Base-by-base conservation (phyloP, 495 filamentous ascomycete species). In the Amphirosellinia nigrospora region DNA sequence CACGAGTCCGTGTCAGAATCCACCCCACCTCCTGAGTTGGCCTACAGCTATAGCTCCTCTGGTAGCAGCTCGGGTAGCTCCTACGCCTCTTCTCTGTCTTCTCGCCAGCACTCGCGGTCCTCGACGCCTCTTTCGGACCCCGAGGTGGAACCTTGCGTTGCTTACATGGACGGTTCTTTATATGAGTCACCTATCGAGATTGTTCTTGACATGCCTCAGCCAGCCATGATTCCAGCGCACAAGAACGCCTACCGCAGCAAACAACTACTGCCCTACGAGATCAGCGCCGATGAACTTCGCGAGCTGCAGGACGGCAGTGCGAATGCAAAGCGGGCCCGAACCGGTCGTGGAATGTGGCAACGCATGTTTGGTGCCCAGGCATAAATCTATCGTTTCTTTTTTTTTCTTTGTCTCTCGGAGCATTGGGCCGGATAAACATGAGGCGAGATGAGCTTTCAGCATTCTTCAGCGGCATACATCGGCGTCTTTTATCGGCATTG, bases 191-290 rank as follows among this genome's bases (percentile, higher is more conserved):
- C 82, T 4, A 71, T 80, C 43, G 75, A 81, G 62, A 67, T 82
- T 48, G 69, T 81, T 30, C 68, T 81, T 43, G 78, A 79, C 41
- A 73, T 73, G 72, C 74, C 74, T 26, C 71, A 73, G 56, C 72
- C 72, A 32, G 66, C 70, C 46, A 69, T 65, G 21, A 56, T 36
- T 38, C 39, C 68, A 11, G 50, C 26, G 38, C 46, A 34, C 21
- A 70, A 63, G 52, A 62, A 19, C 28, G 23, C 19, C 15, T 73
- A 73, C 72, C 70, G 67, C 52, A 71, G 67, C 58, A 75, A 77
- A 68, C 74, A 77, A 50, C 70, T 80, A 5, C 79, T 86, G 7
- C 82, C 83, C 8, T 85, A 83, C 71, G 83, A 86, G 75, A 84
- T 86, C 61, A 81, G 75, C 66, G 74, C 75, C 4, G 83, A 83